Evolutionary conservation across 768 basidiomycete species (phyloP).

Genomic region (Tulasnella sp.): DNA sequence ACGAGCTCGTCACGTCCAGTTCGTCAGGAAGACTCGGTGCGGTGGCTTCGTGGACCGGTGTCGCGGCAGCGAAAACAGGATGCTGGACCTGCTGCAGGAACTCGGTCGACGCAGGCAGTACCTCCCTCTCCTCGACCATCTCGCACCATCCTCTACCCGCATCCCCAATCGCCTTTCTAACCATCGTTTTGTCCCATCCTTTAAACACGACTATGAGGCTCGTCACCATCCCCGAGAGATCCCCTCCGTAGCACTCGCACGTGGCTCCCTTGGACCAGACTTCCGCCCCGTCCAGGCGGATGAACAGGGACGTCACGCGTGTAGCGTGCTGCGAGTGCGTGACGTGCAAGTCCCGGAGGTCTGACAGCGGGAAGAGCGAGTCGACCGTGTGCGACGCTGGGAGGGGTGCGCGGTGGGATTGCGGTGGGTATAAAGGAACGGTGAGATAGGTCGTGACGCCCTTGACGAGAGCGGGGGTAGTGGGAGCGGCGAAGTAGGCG

Average conservation of each 20-base stretch:
- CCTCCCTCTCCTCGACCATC: slow-evolving; percentile 40
- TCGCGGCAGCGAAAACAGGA: slow-evolving; percentile 23
- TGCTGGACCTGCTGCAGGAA: too few relatives aligned
- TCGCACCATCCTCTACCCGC: slow-evolving; percentile 65
- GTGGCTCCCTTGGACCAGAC: slow-evolving; percentile 55
- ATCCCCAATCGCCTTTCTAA: slow-evolving; percentile 58
- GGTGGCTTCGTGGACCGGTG: slow-evolving; percentile 17
- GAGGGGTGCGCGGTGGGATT: background rate
- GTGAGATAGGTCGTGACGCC: slow-evolving; percentile 54
- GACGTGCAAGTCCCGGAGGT: slow-evolving; percentile 40
- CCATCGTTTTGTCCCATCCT: slow-evolving; percentile 60
- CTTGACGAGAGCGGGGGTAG: slow-evolving; percentile 20
- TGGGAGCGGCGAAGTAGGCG: slow-evolving; percentile 44
- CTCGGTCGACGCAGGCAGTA: too few relatives aligned
- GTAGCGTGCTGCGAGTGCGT: slow-evolving; percentile 45
- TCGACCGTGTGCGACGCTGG: background rate
- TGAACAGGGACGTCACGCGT: slow-evolving; percentile 56
- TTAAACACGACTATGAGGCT: slow-evolving; percentile 51
- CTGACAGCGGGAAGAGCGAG: slow-evolving; percentile 42
- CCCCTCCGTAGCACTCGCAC: slow-evolving; percentile 48
- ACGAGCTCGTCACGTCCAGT: slow-evolving; percentile 51
- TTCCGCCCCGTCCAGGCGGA: slow-evolving; percentile 53
- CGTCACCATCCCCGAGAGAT: slow-evolving; percentile 44
- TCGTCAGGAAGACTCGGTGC: slow-evolving; percentile 9
- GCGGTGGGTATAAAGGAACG: slow-evolving; percentile 54